phyloP scores from a whole-genome alignment of 345 rosid genomes.

The Heritiera littoralis region DNA sequence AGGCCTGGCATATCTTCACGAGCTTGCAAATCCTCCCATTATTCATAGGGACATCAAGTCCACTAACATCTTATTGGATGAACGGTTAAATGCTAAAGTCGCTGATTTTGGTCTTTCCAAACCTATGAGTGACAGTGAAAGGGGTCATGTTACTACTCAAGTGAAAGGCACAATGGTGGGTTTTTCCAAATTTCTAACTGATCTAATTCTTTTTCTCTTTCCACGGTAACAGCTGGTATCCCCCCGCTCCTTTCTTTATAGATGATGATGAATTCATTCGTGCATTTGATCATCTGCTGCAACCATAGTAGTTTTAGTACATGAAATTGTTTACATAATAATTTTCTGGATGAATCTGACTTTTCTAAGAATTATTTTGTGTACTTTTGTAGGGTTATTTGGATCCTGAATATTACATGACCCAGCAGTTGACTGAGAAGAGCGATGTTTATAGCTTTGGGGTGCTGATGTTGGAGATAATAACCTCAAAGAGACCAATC shows the following conservation, averaged over 20 bases:
- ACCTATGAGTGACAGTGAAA: constrained; percentile 57
- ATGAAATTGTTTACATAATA: background rate
- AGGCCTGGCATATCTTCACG: constrained; percentile 87
- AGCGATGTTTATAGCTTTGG: constrained; percentile 97
- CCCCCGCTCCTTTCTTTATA: background rate
- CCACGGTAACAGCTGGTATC: background rate
- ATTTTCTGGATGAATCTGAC: background rate
- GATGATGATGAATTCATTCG: background rate
- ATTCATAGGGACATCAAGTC: constrained; percentile 95
- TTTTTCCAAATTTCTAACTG: background rate
- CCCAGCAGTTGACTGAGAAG: constrained; percentile 84
- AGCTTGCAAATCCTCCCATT: constrained; percentile 92
- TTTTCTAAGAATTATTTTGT: background rate
- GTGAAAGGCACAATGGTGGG: constrained; percentile 98
- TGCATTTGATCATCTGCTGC: background rate
- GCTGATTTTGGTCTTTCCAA: constrained; percentile 95
- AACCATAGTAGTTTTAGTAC: background rate
- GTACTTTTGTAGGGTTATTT: constrained; percentile 8
- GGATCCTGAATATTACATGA: constrained; percentile 66
- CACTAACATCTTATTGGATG: constrained; percentile 76
- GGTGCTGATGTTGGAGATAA: constrained; percentile 73
- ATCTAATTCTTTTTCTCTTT: background rate
- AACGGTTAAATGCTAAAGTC: constrained; percentile 76
- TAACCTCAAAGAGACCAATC: constrained; percentile 72
- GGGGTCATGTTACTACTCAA: constrained; percentile 79